phyloP scores from a whole-genome alignment of 768 basidiomycete species.

The Mycena epipterygia region DNA sequence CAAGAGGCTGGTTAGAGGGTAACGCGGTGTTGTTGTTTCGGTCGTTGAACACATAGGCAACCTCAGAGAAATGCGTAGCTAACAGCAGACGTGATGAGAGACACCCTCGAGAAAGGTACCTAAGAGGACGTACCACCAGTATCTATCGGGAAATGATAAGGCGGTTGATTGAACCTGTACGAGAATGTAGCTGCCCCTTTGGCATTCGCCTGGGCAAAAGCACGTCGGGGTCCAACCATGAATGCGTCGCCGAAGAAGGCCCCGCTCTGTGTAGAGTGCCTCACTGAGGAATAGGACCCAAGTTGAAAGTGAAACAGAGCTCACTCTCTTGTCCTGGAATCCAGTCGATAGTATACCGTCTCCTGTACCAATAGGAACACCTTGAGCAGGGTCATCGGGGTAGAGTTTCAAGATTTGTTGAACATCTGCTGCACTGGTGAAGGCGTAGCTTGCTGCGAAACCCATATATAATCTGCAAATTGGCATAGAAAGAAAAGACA shows the following conservation, averaged over 20 bases:
- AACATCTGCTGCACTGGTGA: constrained; percentile 28
- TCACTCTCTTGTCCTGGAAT: constrained; percentile 28
- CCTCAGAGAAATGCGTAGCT: constrained; percentile 22
- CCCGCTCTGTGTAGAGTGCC: constrained; percentile 23
- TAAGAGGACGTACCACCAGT: constrained; percentile 21
- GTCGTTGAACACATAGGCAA: constrained; percentile 31
- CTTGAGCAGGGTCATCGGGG: constrained; percentile 31
- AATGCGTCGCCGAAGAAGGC: constrained; percentile 29
- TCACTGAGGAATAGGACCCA: constrained; percentile 24
- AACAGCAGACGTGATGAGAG: constrained; percentile 25
- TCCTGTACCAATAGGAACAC: constrained; percentile 30
- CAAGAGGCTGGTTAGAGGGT: constrained; percentile 31
- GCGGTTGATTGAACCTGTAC: constrained; percentile 27
- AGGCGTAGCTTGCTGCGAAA: constrained; percentile 25
- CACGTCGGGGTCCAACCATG: constrained; percentile 29
- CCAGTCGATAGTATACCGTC: constrained; percentile 29
- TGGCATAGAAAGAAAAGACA: constrained; percentile 23
- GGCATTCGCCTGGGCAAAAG: constrained; percentile 27
- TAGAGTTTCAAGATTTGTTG: constrained; percentile 29
- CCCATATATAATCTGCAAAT: constrained; percentile 25
- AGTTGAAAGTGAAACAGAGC: constrained; percentile 23
- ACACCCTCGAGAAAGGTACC: constrained; percentile 23
- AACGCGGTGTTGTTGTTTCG: constrained; percentile 25
- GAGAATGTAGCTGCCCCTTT: constrained; percentile 31
- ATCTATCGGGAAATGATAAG: constrained; percentile 26